Percentiles rank a stretch among this genome's conserved stretches.
These are phyloP conservation scores for Geotrichum klebahnii DNA, from an alignment of 1,139 yeast species.

Conservation along the genomic window DNA sequence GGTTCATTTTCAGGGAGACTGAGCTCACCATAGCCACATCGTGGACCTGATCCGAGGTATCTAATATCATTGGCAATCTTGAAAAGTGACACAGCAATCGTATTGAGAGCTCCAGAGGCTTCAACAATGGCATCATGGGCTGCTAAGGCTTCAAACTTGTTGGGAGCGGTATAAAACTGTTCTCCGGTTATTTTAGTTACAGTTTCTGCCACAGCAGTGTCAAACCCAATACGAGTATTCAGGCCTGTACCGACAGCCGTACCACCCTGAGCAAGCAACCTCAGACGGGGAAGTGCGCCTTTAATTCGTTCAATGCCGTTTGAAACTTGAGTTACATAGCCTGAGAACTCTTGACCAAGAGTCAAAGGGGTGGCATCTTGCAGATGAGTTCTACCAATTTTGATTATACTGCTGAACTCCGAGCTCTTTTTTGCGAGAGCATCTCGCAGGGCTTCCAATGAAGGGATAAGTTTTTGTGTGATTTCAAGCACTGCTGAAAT, in stretches of 20 bases:
- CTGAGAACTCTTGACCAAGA: slow-evolving; percentile 95
- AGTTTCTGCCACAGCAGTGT: slow-evolving; percentile 71
- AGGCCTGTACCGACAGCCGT: slow-evolving; percentile 99
- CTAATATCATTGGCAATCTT: slow-evolving; percentile 97
- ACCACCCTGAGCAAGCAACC: slow-evolving; percentile 95
- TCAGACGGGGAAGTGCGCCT: slow-evolving; percentile 66
- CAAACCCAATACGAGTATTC: slow-evolving; percentile 88
- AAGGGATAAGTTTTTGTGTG: slow-evolving; percentile 68
- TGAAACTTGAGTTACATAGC: slow-evolving; percentile 87
- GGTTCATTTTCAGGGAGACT: slow-evolving; percentile 97
- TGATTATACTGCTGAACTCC: slow-evolving; percentile 83
- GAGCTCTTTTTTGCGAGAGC: slow-evolving; percentile 70
- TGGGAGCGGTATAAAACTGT: slow-evolving; percentile 90
- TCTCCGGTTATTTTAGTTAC: slow-evolving; percentile 82
- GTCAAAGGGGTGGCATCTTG: slow-evolving; percentile 99
- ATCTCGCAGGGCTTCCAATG: slow-evolving; percentile 69
- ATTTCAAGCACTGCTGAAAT: slow-evolving; percentile 95
- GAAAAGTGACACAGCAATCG: slow-evolving; percentile 86
- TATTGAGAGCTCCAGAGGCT: slow-evolving; percentile 94
- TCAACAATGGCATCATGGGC: slow-evolving; percentile 98
- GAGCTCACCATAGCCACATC: slow-evolving; percentile 98
- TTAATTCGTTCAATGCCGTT: slow-evolving; percentile 88
- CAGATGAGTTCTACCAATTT: slow-evolving; percentile 97
- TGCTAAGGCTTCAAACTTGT: slow-evolving; percentile 97
- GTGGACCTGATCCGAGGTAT: slow-evolving; percentile 97